Base-by-base conservation (phyloP, 1,139 yeast species). In the Suhomyces panamericanus region DNA sequence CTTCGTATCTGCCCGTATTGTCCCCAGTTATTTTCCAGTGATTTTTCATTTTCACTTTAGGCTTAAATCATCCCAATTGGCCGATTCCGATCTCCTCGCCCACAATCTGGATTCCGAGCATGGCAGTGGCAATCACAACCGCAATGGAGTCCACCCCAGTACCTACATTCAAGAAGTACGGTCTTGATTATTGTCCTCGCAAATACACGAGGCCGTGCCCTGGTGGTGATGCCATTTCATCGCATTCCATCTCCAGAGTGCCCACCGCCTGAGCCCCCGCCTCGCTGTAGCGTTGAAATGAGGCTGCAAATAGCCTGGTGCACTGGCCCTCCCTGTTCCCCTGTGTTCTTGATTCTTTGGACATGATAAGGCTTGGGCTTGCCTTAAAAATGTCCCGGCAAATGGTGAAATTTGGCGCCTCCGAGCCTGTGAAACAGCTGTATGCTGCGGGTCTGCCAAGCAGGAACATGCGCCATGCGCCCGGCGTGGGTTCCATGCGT, bases 371-470 rank as follows among this genome's bases (percentile, higher is more conserved):
- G 36, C 36, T 22, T 27, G 17, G 7, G n/a, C 29, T 6, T 24
- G 22, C 36, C 36, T 34, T 22, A 34, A 34, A 22, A 34, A 34
- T 26, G 13, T 34, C 13, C 20, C n/a, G 28, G 22, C 36, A 34
- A 34, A 22, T 15, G 11, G 11, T 34, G 36, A 34, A 34, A 34
- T 34, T 34, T 34, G 36, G 26, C 36, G 36, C 28, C 24, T 24
- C 17, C 36, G 29, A 9, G 26, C 29, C 36, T 22, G 26, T 34
- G 36, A 34, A 34, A 34, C 36, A 34, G 29, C 35, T 22, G 24
- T 20, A 20, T 15, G 13, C 24, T 34, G 36, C 29, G 35, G 22
- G 17, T 12, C 8, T 15, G 4, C 29, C 29, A 12, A 11, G 24
- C 24, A 20, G 24, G 8, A 5, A 20, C 24, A 20, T 20, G 24